A percentile compares a stretch with the other conserved stretches of the same genome.
Conservation (phyloP, 73 alveolate genomes). For the Symbiodinium pilosum region DNA sequence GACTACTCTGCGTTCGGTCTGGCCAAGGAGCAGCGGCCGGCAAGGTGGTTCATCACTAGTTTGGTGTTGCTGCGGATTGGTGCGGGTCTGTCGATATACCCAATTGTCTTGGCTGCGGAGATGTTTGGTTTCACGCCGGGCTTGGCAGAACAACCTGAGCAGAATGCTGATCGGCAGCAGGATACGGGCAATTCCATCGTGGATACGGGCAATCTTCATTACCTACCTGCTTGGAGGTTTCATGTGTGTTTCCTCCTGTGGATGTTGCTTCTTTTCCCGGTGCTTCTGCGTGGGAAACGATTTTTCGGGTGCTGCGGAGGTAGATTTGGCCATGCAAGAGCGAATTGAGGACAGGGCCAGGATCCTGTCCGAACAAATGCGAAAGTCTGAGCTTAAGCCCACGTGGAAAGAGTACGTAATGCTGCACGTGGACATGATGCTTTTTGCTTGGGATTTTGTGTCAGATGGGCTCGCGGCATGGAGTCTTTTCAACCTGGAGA, state of each 20-base stretch:
- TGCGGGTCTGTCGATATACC: background rate
- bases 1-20: background rate
- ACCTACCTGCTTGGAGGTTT: too few species aligned
- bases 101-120: background rate
- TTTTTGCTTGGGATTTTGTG: background rate
- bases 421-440: background rate
- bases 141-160: background rate
- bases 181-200: background rate
- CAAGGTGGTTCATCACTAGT: background rate
- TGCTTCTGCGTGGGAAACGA: background rate
- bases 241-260: background rate
- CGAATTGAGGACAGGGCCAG: background rate
- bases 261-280: background rate
- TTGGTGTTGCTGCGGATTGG: background rate
- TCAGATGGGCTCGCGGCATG: background rate
- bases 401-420: background rate
- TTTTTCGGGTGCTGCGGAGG: background rate
- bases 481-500: background rate
- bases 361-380: background rate
- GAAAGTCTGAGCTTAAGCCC: background rate
- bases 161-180: background rate
- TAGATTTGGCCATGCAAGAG: background rate
- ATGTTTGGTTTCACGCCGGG: background rate
- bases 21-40: conserved; percentile 1
- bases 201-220: too few species aligned